Base-by-base conservation (phyloP, 2,329 filamentous ascomycete species). In the Colletotrichum endophyticum region DNA sequence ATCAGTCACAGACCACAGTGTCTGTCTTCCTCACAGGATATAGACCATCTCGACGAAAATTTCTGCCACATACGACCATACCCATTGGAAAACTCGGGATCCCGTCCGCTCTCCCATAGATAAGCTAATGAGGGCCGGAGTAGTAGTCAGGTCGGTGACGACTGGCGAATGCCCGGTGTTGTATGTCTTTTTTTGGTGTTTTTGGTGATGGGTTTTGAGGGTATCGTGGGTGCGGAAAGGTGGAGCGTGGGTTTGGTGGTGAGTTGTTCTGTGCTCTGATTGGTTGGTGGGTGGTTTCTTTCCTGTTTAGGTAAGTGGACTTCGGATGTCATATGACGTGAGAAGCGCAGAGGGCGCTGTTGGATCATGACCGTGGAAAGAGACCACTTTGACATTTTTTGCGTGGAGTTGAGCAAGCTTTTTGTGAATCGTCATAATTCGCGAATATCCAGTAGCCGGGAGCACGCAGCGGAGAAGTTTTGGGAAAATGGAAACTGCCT, bases 31-130 rank as follows among this genome's bases (percentile, higher is more conserved):
- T 53, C 11, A 22, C 44, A 53, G n/a, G 44, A 53, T 53, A 53
- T 53, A 53, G 44, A 22, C 11, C 44, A 13, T 53, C n/a, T 53
- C 6, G n/a, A 22, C 19, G n/a, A 0, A 1, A 1, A 1, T 3
- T 0, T 13, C 11, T 53, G n/a, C n/a, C 44, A 53, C 44, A 53
- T 53, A 53, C 44, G 44, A 53, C 44, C 44, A 53, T 53, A 53
- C n/a, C 44, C 44, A 53, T 53, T 53, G n/a, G 44, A 53, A 53
- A 53, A 53, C 44, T 53, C 44, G 44, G 44, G 44, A 53, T 53
- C 44, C 44, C 44, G 44, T 53, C 44, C 44, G 44, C 44, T 53
- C 44, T 53, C 44, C 44, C 44, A 22, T 53, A 53, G 44, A 53
- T 53, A 53, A 53, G 44, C 44, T 8, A 22, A 53, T 53, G 44